A percentile compares a stretch with the other conserved stretches of the same genome.
Conservation (phyloP, 345 rosid species). For the Rhodamnia rubescens region DNA sequence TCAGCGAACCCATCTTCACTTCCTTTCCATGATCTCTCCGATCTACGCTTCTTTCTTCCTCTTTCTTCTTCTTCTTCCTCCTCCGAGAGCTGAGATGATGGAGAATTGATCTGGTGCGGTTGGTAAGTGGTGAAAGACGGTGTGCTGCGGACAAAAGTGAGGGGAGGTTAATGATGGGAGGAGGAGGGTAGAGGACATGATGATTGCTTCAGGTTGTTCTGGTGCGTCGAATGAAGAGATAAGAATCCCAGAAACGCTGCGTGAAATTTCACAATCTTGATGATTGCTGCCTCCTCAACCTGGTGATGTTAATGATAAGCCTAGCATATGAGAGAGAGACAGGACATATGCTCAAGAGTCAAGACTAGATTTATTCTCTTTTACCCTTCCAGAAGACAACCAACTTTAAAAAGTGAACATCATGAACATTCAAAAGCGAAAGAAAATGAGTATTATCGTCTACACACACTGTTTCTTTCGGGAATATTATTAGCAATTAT, state of each 20-base stretch:
- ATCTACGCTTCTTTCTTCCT: not conserved
- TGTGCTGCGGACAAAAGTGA: constrained; percentile 19
- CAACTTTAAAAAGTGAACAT: not conserved
- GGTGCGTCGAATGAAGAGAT: not conserved
- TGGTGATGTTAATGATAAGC: not conserved
- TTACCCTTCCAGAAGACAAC: not conserved
- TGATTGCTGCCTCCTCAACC: not conserved
- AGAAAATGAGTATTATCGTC: not conserved
- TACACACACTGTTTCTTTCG: not conserved
- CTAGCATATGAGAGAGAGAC: not conserved
- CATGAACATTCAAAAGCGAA: not conserved
- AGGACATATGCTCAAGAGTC: not conserved
- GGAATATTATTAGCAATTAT: not conserved
- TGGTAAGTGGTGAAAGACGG: constrained; percentile 19
- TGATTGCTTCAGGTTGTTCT: constrained; percentile 11
- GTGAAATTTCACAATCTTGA: not conserved
- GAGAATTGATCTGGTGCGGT: constrained; percentile 11
- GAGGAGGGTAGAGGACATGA: constrained; percentile 35
- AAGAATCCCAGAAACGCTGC: not conserved
- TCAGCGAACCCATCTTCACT: constrained; percentile 16
- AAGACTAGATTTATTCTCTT: not conserved
- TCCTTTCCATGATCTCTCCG: not conserved
- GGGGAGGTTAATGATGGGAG: constrained; percentile 28
- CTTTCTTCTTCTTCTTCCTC: constrained; percentile 6
- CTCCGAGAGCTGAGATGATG: not conserved